phyloP scores from a whole-genome alignment of 108 stramenopile species.

The Epithemia pelagica region DNA sequence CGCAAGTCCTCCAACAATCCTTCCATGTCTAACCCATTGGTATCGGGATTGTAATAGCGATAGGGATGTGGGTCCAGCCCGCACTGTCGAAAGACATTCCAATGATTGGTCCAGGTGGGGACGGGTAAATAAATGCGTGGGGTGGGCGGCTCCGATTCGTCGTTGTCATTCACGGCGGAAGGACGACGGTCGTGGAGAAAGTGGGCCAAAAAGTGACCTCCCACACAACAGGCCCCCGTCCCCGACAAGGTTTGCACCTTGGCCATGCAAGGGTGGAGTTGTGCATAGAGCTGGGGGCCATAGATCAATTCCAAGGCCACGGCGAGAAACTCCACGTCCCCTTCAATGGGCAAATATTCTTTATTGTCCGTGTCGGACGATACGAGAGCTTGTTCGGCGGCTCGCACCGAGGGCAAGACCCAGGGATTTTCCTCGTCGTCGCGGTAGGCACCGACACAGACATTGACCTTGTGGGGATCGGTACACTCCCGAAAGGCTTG shows the following conservation, averaged over 20 bases:
- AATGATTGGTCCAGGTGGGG: conserved; percentile 97
- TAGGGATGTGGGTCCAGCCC: conserved; percentile 85
- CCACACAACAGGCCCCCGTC: conserved; percentile 94
- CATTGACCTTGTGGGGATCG: conserved; percentile 81
- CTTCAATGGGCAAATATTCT: conserved; percentile 95
- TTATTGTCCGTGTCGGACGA: conserved; percentile 63
- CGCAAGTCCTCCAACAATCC: conserved; percentile 83
- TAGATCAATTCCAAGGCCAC: conserved; percentile 90
- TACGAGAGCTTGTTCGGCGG: conserved; percentile 81
- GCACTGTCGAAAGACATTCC: conserved; percentile 79
- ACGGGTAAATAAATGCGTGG: conserved; percentile 82
- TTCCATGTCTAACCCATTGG: conserved; percentile 81
- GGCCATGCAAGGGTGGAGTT: conserved; percentile 42
- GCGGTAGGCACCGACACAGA: conserved; percentile 95
- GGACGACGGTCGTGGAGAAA: conserved; percentile 39
- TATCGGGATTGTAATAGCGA: conserved; percentile 84
- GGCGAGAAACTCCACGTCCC: conserved; percentile 75
- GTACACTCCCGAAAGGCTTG: conserved; percentile 89
- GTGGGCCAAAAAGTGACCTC: conserved; percentile 76
- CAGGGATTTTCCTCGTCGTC: conserved; percentile 86
- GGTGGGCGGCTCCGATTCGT: background rate
- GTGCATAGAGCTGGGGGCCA: conserved; percentile 61
- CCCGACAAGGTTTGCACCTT: conserved; percentile 93
- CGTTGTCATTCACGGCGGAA: background rate
- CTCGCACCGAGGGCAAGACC: conserved; percentile 88